Conservation (phyloP, 1,139 yeast genomes). For the Candida sp. region DNA sequence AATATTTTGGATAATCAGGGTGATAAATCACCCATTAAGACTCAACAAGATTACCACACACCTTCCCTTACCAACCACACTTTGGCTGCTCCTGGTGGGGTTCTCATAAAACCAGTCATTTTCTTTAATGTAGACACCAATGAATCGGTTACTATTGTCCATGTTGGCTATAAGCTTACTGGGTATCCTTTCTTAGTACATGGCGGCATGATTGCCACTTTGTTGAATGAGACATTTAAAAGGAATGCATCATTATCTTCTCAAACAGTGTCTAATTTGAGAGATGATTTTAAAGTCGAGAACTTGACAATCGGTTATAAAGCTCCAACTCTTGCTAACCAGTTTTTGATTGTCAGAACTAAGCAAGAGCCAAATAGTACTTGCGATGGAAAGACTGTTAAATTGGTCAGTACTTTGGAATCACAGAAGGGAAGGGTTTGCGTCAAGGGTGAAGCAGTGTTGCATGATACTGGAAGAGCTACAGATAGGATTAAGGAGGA, state of each 20-base stretch:
- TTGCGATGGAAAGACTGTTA: conserved; percentile 19
- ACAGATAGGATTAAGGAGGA: conserved; percentile 11
- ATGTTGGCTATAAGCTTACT: conserved; percentile 73
- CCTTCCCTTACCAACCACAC: conserved; percentile 29
- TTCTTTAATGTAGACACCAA: conserved; percentile 57
- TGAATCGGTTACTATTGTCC: conserved; percentile 66
- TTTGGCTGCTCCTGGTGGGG: conserved; percentile 66
- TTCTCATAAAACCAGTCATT: conserved; percentile 68
- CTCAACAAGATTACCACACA: conserved; percentile 29
- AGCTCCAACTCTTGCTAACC: conserved; percentile 77
- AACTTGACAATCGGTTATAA: conserved; percentile 56
- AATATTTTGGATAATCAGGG: conserved; percentile 5
- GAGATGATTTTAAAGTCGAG: conserved; percentile 46
- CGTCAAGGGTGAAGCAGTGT: conserved; percentile 34
- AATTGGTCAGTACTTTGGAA: conserved; percentile 31
- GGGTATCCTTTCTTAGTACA: conserved; percentile 90
- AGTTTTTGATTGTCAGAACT: conserved; percentile 67
- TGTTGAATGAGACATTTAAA: conserved; percentile 72
- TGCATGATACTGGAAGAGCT: conserved; percentile 40
- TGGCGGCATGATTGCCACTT: conserved; percentile 86
- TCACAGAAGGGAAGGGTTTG: conserved; percentile 32
- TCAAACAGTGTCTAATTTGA: conserved; percentile 26
- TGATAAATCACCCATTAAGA: conserved; percentile 14
- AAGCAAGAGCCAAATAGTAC: conserved; percentile 23
- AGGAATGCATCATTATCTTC: conserved; percentile 48